These are phyloP conservation scores for Tothia fuscella DNA, from an alignment of 2,329 filamentous ascomycete genomes.

Conservation along the genomic window DNA sequence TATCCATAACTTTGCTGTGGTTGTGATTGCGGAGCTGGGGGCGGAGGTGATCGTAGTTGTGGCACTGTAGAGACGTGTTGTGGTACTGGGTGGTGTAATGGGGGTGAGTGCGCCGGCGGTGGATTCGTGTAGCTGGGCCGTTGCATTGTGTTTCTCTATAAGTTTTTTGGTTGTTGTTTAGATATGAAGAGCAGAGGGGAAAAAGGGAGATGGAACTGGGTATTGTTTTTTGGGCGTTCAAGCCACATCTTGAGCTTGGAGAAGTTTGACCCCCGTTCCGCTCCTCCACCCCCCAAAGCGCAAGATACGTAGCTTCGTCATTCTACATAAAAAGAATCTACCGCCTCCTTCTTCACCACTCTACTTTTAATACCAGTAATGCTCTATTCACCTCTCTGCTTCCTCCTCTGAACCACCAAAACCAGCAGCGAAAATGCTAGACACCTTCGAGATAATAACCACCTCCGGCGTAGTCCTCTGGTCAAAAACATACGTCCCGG, in stretches of 20 bases:
- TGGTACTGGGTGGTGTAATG: conserved; percentile 90
- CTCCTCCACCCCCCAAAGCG: no score
- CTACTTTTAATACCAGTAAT: no score
- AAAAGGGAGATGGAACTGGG: no score
- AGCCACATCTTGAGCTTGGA: no score
- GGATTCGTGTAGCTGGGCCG: conserved; percentile 66
- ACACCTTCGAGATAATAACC: conserved; percentile 92
- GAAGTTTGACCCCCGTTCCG: no score
- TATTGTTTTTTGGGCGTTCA: no score
- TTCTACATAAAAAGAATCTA: no score
- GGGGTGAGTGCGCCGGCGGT: conserved; percentile 64
- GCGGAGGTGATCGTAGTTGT: conserved; percentile 86
- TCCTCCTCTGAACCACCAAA: neutral
- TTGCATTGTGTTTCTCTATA: conserved; percentile 53
- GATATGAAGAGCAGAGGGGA: no score
- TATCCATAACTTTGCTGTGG: conserved; percentile 56
- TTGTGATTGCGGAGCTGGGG: conserved; percentile 58
- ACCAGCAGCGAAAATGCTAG: conserved; percentile 53
- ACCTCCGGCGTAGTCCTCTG: conserved; percentile 94
- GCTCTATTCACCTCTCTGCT: no score
- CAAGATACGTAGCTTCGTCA: no score
- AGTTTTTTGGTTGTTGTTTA: neutral
- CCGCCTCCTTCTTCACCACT: no score
- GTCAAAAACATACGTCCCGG: conserved; percentile 74
- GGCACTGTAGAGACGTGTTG: conserved; percentile 98